Percentiles rank a stretch among this genome's conserved stretches.
Conservation (phyloP, 176 grass and related monocot species). For the Oryza brachyantha region DNA sequence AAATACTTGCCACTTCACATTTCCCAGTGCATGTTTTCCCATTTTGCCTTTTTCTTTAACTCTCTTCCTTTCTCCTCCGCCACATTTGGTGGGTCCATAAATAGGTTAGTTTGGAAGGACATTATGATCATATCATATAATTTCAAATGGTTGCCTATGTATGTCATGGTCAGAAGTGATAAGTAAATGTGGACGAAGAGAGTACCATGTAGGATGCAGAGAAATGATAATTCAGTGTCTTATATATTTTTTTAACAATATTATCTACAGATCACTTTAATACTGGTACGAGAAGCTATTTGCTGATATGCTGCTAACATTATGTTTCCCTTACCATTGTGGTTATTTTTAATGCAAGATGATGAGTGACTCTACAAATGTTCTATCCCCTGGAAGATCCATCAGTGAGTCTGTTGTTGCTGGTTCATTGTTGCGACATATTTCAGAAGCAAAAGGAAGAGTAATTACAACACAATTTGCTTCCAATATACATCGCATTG, state of each 20-base stretch:
- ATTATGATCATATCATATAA: not conserved
- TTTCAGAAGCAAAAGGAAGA: constrained; percentile 97
- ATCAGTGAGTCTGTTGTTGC: constrained; percentile 92
- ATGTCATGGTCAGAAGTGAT: not conserved
- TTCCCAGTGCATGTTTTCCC: not conserved
- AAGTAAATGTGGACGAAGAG: not conserved
- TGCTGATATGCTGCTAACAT: constrained; percentile 18
- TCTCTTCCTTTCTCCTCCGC: not conserved
- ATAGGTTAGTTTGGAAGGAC: not conserved
- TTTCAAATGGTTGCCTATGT: not conserved
- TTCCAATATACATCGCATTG: constrained; percentile 98
- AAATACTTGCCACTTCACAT: not conserved
- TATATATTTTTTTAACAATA: not conserved
- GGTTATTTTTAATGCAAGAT: constrained; percentile 57
- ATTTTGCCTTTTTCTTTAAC: not conserved
- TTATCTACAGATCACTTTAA: not conserved
- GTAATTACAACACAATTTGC: constrained; percentile 98
- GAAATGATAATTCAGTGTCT: not conserved
- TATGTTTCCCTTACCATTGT: not conserved
- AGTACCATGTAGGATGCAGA: not conserved
- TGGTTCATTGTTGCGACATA: constrained; percentile 63
- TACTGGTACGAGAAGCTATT: not conserved
- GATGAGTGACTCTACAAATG: constrained; percentile 99
- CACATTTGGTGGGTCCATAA: not conserved
- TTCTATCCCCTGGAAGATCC: constrained; percentile 97